These are phyloP conservation scores for Papiliotrema laurentii DNA, from an alignment of 1,284 basidiomycete genomes.

Conservation along the genomic window DNA sequence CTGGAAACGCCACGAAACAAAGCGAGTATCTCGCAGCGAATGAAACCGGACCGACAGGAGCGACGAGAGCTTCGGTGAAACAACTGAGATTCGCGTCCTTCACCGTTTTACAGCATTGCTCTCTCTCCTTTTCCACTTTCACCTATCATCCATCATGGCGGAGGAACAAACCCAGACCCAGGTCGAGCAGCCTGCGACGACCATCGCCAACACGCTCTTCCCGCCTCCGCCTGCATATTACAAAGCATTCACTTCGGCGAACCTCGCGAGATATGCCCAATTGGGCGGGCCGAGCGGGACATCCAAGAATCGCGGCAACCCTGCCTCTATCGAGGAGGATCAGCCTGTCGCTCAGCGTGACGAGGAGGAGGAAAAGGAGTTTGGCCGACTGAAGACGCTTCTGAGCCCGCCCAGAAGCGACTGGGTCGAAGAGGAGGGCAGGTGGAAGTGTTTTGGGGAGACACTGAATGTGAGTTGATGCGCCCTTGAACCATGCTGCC, in stretches of 20 bases:
- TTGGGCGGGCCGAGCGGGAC: conserved; percentile 9
- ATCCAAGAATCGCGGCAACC: conserved; percentile 8
- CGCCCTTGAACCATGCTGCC: background rate
- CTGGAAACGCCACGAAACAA: too few species aligned
- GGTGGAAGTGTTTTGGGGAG: conserved; percentile 42
- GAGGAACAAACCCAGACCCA: background rate
- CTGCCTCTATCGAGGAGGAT: background rate
- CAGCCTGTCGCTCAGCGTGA: background rate
- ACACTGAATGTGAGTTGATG: conserved; percentile 24
- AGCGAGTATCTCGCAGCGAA: too few species aligned
- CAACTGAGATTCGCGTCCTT: too few species aligned
- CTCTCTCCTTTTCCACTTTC: too few species aligned
- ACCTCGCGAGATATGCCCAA: conserved; percentile 19
- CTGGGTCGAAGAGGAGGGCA: conserved; percentile 40
- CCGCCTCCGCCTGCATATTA: conserved; percentile 43
- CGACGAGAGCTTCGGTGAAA: too few species aligned
- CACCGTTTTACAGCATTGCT: too few species aligned
- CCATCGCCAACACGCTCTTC: conserved; percentile 45
- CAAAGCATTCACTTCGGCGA: conserved; percentile 29
- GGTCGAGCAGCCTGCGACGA: conserved; percentile 19
- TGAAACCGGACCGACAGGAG: too few species aligned
- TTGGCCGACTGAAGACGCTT: conserved; percentile 12
- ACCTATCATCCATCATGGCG: too few species aligned
- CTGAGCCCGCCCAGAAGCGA: conserved; percentile 29
- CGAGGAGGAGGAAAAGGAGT: conserved; percentile 10